Base-by-base conservation (phyloP, 1,284 basidiomycete genomes). In the Laetiporus sulphureus region DNA sequence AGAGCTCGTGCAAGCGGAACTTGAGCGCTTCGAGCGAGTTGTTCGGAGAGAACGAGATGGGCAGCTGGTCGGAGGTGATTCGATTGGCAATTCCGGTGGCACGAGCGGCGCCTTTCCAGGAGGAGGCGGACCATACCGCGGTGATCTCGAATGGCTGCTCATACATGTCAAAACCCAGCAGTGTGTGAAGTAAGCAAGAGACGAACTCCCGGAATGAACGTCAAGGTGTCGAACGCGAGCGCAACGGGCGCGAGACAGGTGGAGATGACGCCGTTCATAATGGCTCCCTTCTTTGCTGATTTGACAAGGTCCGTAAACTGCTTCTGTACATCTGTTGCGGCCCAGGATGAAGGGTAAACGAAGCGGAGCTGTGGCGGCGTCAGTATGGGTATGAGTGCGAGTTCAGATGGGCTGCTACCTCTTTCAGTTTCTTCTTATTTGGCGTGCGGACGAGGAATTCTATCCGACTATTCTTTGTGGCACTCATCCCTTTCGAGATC, bases 351-450 rank as follows among this genome's bases (percentile, higher is more conserved):
- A 3, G 36, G 41, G 21, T 42, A 42, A 4, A 42, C 24, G 16
- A 42, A 37, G 27, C 41, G 41, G 21, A 42, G 41, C 41, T 42
- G 18, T 10, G 1, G 18, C 2, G 11, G 2, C 3, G 13, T 30
- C 5, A 36, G 22, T 2, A 15, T 22, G 13, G 8, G 18, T n/a
- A 5, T 3, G 8, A 3, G 16, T 3, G 5, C 19, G 29, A 30
- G 6, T 3, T 3, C n/a, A 6, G 3, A 2, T 5, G 15, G 12
- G 2, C 4, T 29, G 36, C 5, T 6, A 42, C 41, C 31, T 42
- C 41, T 23, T 33, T 42, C 3, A 42, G 36, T 19, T 42, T 42
- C 41, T 42, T 42, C 41, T 42, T 42, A 19, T 42, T 42, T 3
- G 41, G 41, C 15, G 41, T 42, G 16, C 41, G 41, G 19, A 42